Conservation (phyloP, 345 rosid species). For the Acer campestre region DNA sequence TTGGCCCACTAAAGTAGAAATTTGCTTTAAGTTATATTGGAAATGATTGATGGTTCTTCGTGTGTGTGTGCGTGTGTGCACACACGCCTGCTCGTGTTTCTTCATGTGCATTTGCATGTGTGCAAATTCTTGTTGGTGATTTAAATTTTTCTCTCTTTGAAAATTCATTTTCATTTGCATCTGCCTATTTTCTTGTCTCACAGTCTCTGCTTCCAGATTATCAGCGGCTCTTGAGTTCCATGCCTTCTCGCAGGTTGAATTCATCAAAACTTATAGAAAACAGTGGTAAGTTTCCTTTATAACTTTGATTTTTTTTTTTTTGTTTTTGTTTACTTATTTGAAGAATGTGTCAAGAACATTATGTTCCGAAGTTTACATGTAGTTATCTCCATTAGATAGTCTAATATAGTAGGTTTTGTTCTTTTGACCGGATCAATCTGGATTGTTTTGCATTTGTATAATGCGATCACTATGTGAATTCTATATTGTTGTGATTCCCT, state of each 20-base stretch:
- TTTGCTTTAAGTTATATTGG: background rate
- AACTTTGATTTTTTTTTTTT: slow-evolving; percentile 2
- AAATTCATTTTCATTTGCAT: slow-evolving; percentile 45
- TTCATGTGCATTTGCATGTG: slow-evolving; percentile 4
- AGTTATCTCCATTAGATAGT: background rate
- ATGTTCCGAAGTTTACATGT: background rate
- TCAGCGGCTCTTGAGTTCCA: slow-evolving; percentile 97
- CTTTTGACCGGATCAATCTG: background rate
- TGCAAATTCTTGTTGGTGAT: slow-evolving; percentile 6
- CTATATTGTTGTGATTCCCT: background rate
- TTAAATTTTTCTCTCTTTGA: slow-evolving; percentile 24
- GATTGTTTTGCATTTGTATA: background rate
- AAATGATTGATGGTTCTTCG: background rate
- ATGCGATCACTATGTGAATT: background rate
- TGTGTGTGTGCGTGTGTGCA: background rate
- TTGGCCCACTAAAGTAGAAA: background rate
- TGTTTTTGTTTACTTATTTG: slow-evolving; percentile 6
- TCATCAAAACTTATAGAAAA: slow-evolving; percentile 91
- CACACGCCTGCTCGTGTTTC: background rate
- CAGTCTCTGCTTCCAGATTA: slow-evolving; percentile 99
- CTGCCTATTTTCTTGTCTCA: slow-evolving; percentile 48
- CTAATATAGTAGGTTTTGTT: background rate
- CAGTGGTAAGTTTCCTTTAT: slow-evolving; percentile 62
- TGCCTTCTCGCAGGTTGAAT: slow-evolving; percentile 98
- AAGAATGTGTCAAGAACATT: background rate